Conservation (phyloP, 2,329 filamentous ascomycete genomes). For the Calonectria pteridis region DNA sequence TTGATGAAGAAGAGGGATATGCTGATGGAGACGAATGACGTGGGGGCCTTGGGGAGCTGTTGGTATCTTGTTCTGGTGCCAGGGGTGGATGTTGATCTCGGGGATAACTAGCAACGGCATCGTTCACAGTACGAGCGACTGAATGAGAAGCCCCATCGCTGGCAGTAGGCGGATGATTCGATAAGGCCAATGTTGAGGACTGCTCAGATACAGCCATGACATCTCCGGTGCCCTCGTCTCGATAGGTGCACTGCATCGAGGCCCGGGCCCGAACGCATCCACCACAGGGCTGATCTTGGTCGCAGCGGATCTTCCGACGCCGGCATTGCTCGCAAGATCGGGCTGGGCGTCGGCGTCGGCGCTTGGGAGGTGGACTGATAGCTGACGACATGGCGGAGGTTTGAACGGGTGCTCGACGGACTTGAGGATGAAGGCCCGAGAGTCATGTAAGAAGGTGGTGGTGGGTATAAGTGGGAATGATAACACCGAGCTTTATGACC, state of each 20-base stretch:
- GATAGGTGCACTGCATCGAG: slow-evolving; percentile 42
- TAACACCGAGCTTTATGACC: slow-evolving; percentile 34
- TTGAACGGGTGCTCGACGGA: neutral
- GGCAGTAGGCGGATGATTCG: slow-evolving; percentile 1
- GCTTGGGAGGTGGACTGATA: slow-evolving; percentile 31
- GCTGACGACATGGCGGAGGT: slow-evolving; percentile 15
- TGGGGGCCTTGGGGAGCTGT: neutral
- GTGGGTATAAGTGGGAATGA: slow-evolving; percentile 29
- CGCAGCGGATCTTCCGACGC: slow-evolving; percentile 42
- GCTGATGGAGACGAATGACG: neutral
- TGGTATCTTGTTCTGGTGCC: slow-evolving; percentile 2
- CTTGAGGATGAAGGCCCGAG: slow-evolving; percentile 1
- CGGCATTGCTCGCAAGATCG: slow-evolving; percentile 44
- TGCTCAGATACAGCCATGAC: neutral
- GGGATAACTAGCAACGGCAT: slow-evolving; percentile 23
- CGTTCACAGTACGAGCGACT: neutral
- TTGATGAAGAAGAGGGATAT: slow-evolving; percentile 23
- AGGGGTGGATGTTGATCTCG: slow-evolving; percentile 22
- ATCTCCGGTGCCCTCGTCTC: slow-evolving; percentile 30
- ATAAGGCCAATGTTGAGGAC: neutral
- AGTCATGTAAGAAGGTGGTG: neutral
- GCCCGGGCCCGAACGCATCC: slow-evolving; percentile 41
- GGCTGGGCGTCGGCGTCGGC: slow-evolving; percentile 41
- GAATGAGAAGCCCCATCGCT: slow-evolving; percentile 10
- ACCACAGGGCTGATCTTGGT: slow-evolving; percentile 38